Conservation (phyloP, 495 filamentous ascomycete species). For the Aspergillus sparsus region DNA sequence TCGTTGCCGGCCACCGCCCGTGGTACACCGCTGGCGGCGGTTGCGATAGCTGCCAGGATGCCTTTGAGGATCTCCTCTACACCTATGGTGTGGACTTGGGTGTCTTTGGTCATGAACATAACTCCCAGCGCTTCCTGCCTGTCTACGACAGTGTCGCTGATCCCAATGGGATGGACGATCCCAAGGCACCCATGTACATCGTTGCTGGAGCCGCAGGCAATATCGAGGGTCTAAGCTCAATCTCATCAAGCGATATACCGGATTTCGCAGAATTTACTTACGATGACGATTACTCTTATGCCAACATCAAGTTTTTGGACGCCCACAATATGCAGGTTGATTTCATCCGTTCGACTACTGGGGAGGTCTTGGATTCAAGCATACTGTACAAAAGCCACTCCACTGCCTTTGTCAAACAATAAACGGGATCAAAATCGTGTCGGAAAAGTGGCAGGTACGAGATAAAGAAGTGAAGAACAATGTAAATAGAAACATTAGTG, state of each 20-base stretch:
- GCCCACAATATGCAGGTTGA: constrained; percentile 38
- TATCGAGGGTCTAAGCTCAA: constrained; percentile 43
- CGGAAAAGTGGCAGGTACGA: too few relatives aligned
- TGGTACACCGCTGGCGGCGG: constrained; percentile 53
- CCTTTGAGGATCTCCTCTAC: constrained; percentile 60
- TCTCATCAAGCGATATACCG: constrained; percentile 37
- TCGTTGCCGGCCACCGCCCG: constrained; percentile 61
- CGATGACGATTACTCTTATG: constrained; percentile 57
- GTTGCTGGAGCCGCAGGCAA: constrained; percentile 50
- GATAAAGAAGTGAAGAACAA: background rate
- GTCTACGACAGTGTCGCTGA: constrained; percentile 47
- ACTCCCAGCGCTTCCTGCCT: constrained; percentile 51
- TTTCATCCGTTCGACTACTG: constrained; percentile 51
- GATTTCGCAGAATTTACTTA: constrained; percentile 56
- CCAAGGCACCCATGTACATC: constrained; percentile 59
- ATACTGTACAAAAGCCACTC: constrained; percentile 54
- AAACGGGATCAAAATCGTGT: background rate
- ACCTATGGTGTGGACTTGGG: constrained; percentile 62
- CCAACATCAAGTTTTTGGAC: constrained; percentile 37
- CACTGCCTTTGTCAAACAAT: constrained; percentile 53
- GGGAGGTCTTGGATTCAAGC: constrained; percentile 53
- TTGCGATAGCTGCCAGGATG: constrained; percentile 55
- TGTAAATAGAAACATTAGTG: background rate
- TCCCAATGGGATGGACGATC: constrained; percentile 51
- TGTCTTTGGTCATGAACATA: constrained; percentile 64